Evolutionary conservation across 2,329 filamentous ascomycete genomes (phyloP).

Genomic region (Trichoderma semiorbis): DNA sequence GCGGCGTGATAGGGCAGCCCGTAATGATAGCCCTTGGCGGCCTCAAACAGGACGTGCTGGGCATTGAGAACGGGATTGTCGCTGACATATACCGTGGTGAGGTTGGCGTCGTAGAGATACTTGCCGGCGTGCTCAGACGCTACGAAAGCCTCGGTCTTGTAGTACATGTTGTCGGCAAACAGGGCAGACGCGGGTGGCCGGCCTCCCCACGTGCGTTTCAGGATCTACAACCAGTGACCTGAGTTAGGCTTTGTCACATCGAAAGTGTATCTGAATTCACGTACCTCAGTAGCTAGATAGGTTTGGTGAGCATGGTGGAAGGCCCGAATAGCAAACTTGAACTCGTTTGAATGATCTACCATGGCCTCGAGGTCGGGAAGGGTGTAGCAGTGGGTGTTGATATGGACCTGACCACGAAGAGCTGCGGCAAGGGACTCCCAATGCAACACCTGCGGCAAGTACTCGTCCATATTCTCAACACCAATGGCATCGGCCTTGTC

Average conservation of each 20-base stretch:
- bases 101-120: slow-evolving; percentile 59
- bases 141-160: slow-evolving; percentile 64
- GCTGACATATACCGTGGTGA: slow-evolving; percentile 66
- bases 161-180: slow-evolving; percentile 71
- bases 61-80: slow-evolving; percentile 69
- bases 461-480: slow-evolving; percentile 48
- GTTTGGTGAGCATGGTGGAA: slow-evolving; percentile 71
- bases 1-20: slow-evolving; percentile 60
- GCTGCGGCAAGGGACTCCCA: slow-evolving; percentile 63
- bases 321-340: slow-evolving; percentile 61
- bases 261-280: slow-evolving; percentile 8
- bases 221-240: slow-evolving; percentile 36
- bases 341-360: slow-evolving; percentile 68
- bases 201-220: slow-evolving; percentile 55
- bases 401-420: slow-evolving; percentile 62
- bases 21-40: slow-evolving; percentile 57
- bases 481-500: slow-evolving; percentile 50
- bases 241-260: neutral
- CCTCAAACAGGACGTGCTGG: slow-evolving; percentile 66
- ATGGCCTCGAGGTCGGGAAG: slow-evolving; percentile 66
- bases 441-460: slow-evolving; percentile 59
- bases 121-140: slow-evolving; percentile 66
- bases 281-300: slow-evolving; percentile 60
- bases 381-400: slow-evolving; percentile 72
- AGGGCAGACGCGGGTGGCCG: slow-evolving; percentile 56